Evolutionary conservation across 352 stramenopile genomes (phyloP), one percentile per base, ranked within the genome.

Genomic region (Globisporangium iwayamae): DNA sequence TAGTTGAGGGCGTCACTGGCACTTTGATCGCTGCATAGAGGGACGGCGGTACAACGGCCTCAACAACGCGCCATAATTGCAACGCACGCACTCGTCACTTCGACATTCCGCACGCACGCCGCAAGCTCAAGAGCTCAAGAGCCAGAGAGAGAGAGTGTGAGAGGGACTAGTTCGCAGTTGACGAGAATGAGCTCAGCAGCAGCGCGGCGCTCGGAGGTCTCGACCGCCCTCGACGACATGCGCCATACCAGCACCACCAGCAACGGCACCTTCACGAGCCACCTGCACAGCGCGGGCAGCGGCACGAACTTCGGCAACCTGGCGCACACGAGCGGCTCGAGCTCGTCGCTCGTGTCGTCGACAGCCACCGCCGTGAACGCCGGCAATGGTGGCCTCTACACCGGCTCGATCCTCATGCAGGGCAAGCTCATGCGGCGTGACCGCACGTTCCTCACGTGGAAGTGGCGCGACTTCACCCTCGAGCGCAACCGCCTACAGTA

Each of bases 371-470:
- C 56, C 3, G 36, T 18, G 25, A 57, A 45, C n/a, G 43, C 61
- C 20, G 30, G 52, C 25, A 56, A 50, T 25, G 61, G 36, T 47
- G 54, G 54, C 11, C 46, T 57, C 30, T 64, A 64, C 56, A 64
- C 67, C 16, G 73, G 75, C 66, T 68, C 82, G 25, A 59, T 86
- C 55, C 70, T 79, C 22, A 65, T 88, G 22, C 75, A 87, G 9
- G 83, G 83, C 56, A 89, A 89, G 67, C 76, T 94, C 62, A 80
- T 92, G 78, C 80, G 80, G 20, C 78, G 83, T 39, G 83, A 92
- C 68, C 83, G 85, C 18, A 86, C 79, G 39, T 78, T 94, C 43
- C 75, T 89, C 51, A 92, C 83, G 68, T 94, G 85, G 85, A 94
- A 94, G 56, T 90, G 81, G 79, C 80, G 85, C 56, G 81, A 94